Evolutionary conservation across 805 yeast genomes (phyloP).

Genomic region (Wickerhamomyces pijperi): DNA sequence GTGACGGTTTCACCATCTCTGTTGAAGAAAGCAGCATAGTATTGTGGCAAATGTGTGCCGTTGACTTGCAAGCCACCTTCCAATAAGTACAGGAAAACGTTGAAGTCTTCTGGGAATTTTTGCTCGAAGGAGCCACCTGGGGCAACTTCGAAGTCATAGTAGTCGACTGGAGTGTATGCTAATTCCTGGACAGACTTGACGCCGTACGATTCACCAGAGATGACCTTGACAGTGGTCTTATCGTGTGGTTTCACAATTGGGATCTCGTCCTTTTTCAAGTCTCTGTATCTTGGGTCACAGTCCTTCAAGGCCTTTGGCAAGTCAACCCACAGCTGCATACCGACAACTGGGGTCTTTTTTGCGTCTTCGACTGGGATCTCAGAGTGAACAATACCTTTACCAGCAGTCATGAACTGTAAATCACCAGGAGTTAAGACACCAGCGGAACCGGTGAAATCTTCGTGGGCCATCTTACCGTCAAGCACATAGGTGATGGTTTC

Average conservation of each 20-base stretch:
- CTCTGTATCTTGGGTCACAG: constrained; percentile 67
- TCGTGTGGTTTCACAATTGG: constrained; percentile 61
- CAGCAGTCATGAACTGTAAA: constrained; percentile 90
- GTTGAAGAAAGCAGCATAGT: constrained; percentile 51
- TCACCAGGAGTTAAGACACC: constrained; percentile 77
- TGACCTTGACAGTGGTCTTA: constrained; percentile 55
- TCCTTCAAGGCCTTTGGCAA: constrained; percentile 55
- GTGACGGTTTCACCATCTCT: constrained; percentile 52
- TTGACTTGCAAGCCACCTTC: constrained; percentile 45
- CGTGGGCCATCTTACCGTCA: constrained; percentile 64
- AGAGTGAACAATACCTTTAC: constrained; percentile 74
- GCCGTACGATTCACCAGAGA: constrained; percentile 69
- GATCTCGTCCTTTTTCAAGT: constrained; percentile 56
- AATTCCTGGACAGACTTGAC: constrained; percentile 62
- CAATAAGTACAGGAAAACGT: constrained; percentile 58
- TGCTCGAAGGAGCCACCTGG: constrained; percentile 60
- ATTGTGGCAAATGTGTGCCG: constrained; percentile 30
- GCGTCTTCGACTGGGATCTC: constrained; percentile 66
- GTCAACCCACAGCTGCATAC: constrained; percentile 86
- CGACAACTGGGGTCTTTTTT: constrained; percentile 40
- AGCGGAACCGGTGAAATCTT: constrained; percentile 77
- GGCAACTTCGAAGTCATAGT: constrained; percentile 52
- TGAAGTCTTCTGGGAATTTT: constrained; percentile 46
- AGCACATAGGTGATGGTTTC: constrained; percentile 66
- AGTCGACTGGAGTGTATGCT: constrained; percentile 66